Percentiles rank a stretch among this genome's conserved stretches.
phyloP scores from a whole-genome alignment of 805 yeast species.

The Komagataella ulmi region DNA sequence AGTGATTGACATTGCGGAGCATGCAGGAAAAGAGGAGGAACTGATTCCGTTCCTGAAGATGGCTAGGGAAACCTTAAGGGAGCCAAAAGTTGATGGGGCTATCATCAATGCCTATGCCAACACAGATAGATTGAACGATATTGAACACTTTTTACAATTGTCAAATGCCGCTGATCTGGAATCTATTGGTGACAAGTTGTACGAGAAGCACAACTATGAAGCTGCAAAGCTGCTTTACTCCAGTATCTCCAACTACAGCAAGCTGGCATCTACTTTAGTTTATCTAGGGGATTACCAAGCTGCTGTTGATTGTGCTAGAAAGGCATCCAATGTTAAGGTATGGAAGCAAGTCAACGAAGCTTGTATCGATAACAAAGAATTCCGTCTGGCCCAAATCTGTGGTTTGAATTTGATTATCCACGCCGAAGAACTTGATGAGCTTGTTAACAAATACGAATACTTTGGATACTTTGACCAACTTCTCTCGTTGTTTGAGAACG shows the following conservation, averaged over 20 bases:
- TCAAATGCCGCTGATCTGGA: conserved; percentile 92
- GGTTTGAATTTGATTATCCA: conserved; percentile 94
- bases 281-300: conserved; percentile 85
- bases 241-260: conserved; percentile 85
- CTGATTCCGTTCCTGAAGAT: conserved; percentile 71
- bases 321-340: conserved; percentile 84
- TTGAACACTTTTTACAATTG: conserved; percentile 72
- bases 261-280: conserved; percentile 92
- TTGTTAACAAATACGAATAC: conserved; percentile 76
- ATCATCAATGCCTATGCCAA: conserved; percentile 79
- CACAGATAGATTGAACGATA: conserved; percentile 60
- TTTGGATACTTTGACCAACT: conserved; percentile 88
- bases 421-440: conserved; percentile 90
- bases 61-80: conserved; percentile 89
- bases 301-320: conserved; percentile 98
- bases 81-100: conserved; percentile 88
- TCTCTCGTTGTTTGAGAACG: conserved; percentile 87
- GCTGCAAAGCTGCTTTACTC: conserved; percentile 87
- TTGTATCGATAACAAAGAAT: conserved; percentile 88
- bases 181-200: conserved; percentile 81
- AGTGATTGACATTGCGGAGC: conserved; percentile 90
- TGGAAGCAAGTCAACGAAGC: conserved; percentile 98
- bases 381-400: conserved; percentile 95
- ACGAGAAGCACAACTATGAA: conserved; percentile 67
- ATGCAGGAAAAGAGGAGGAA: conserved; percentile 94